Evolutionary conservation across 2,329 filamentous ascomycete genomes (phyloP).

Genomic region (Ceratocystis variospora): DNA sequence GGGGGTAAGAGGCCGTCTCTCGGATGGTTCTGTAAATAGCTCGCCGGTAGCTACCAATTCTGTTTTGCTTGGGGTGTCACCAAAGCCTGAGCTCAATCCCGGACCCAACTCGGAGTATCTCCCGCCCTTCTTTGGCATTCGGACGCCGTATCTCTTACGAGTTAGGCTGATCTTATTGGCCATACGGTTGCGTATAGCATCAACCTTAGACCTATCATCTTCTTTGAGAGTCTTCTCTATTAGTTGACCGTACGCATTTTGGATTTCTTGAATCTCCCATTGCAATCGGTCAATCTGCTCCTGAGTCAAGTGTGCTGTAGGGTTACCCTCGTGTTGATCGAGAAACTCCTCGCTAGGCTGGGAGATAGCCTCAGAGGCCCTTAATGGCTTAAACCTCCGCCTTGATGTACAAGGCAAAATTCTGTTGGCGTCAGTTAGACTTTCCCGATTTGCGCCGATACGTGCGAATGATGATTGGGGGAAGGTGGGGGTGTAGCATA

Average conservation of each 20-base stretch:
- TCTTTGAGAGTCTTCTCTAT: not conserved
- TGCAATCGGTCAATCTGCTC: not conserved
- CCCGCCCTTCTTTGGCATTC: constrained; percentile 25
- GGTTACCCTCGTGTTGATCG: constrained; percentile 1
- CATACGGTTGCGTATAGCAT: constrained; percentile 38
- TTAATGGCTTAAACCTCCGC: not conserved
- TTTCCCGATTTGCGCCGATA: not conserved
- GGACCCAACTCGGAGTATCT: constrained; percentile 20
- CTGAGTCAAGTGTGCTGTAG: constrained; percentile 4
- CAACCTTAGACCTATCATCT: constrained; percentile 25
- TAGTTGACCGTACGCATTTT: not conserved
- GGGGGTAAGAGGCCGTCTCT: no score
- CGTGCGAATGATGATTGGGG: not conserved
- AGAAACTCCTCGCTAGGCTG: not conserved
- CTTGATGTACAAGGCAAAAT: not conserved
- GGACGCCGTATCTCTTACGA: constrained; percentile 44
- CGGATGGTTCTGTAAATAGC: not conserved
- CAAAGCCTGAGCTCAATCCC: not conserved
- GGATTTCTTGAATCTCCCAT: not conserved
- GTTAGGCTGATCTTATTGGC: constrained; percentile 44
- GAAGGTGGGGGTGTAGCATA: no score
- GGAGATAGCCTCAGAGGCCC: not conserved
- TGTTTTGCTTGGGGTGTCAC: no score
- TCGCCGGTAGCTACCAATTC: constrained; percentile 28
- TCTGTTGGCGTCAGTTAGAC: not conserved